These are phyloP conservation scores for Fraxinus sp. DNA, from an alignment of 305 asterid species.

Conservation along the genomic window DNA sequence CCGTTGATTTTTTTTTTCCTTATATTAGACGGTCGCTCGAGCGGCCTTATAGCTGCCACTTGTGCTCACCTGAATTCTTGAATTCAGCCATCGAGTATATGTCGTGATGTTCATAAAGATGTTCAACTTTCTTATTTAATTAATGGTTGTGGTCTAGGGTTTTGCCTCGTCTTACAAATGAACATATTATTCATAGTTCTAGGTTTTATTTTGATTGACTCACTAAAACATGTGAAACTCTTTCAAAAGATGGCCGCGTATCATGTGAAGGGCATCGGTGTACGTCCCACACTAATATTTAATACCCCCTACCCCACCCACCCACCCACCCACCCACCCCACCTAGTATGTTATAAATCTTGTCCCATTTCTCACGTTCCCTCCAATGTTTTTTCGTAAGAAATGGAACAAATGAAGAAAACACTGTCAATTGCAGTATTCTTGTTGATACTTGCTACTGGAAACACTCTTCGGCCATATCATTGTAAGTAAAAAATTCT, in stretches of 20 bases:
- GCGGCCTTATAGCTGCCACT: too few species aligned
- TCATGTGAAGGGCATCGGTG: slow-evolving; percentile 74
- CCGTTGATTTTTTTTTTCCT: too few species aligned
- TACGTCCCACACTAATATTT: slow-evolving; percentile 42
- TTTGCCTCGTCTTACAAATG: neutral
- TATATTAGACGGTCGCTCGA: too few species aligned
- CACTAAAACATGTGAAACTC: slow-evolving; percentile 59
- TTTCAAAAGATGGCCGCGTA: slow-evolving; percentile 44
- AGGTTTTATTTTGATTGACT: slow-evolving; percentile 24
- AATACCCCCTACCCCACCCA: too few species aligned
- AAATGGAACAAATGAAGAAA: slow-evolving; percentile 22
- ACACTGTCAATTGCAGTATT: slow-evolving; percentile 33
- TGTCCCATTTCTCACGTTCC: slow-evolving; percentile 6
- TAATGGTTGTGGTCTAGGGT: neutral
- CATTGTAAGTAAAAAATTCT: slow-evolving; percentile 40
- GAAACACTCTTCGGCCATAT: slow-evolving; percentile 54
- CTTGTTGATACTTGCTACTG: slow-evolving; percentile 39
- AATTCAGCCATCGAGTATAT: neutral
- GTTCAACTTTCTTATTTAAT: neutral
- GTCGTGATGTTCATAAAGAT: neutral
- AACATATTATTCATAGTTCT: neutral
- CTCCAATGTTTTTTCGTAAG: neutral
- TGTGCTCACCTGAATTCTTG: too few species aligned
- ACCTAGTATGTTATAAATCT: slow-evolving; percentile 13
- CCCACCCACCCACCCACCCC: neutral